Percentiles rank a stretch among this genome's conserved stretches.
These are phyloP conservation scores for Nicotiana obtusifolia DNA, from an alignment of 257 asterid genomes.

Conservation along the genomic window DNA sequence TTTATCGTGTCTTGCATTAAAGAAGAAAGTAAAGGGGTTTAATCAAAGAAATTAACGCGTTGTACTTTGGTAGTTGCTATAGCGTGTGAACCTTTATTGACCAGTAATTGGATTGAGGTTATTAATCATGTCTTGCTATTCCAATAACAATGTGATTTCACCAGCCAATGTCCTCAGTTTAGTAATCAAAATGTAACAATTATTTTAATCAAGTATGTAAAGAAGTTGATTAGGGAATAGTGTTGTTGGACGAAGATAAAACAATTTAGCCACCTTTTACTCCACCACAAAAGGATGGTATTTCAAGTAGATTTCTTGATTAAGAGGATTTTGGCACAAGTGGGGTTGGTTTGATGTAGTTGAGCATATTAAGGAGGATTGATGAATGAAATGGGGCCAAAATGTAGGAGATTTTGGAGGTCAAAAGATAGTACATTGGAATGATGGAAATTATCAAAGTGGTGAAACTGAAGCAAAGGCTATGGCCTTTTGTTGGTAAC, in stretches of 20 bases:
- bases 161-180: not conserved
- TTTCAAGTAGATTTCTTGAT: not conserved
- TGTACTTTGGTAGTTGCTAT: constrained; percentile 1
- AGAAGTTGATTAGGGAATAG: not conserved
- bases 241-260: not conserved
- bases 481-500: not conserved
- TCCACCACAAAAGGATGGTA: not conserved
- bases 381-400: constrained; percentile 21
- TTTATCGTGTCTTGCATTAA: not conserved
- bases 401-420: constrained; percentile 14
- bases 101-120: not conserved
- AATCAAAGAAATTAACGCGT: not conserved
- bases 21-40: not conserved
- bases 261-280: not conserved
- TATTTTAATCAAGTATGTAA: no score
- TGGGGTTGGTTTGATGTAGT: not conserved
- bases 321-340: constrained; percentile 18
- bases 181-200: not conserved
- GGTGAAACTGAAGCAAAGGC: not conserved
- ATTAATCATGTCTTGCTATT: not conserved
- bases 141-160: not conserved
- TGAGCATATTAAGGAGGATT: constrained; percentile 46
- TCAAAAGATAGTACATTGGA: constrained; percentile 18
- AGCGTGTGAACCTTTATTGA: not conserved
- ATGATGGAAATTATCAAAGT: constrained; percentile 9